Evolutionary conservation across 331 rosid species (phyloP), one percentile per base, ranked within the genome.

Genomic region (Telfairia occidentalis): DNA sequence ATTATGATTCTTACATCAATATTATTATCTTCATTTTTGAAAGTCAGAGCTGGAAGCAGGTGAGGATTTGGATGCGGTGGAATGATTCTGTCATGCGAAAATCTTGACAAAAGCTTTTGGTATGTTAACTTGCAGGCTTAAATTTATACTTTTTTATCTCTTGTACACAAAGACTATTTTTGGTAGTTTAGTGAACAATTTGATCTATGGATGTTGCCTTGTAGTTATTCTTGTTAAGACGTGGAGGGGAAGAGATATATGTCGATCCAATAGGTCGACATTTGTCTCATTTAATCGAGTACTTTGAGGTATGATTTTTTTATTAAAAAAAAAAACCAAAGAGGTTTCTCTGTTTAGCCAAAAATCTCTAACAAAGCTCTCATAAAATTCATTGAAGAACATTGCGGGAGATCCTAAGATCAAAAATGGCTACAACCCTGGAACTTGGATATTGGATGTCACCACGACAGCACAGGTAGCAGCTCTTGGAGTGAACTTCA

Each of bases 361-460:
- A 57, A 9, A n/a, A 6, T 35, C 45, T 10, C 80, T 66, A 19
- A 77, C 45, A 18, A 52, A 45, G 16, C 40, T 71, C 32, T 45
- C 29, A 50, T 50, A 5, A 46, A 50, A 18, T 75, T 12, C 50
- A 35, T 30, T 24, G 15, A 57, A 77, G 84, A 78, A 21, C 7
- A 46, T 81, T 46, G 61, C 64, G 5, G 81, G 81, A 40, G 73
- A 77, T 23, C 57, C 57, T 4, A 82, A 82, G 45, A 79, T 82
- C 1, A 76, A 78, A 59, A 78, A 78, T 26, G 85, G 85, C n/a
- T 78, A 78, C 74, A 82, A 82, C 53, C 85, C 85, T 0, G 85
- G 78, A 2, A 79, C 85, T 30, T 82, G 85, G 85, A 82, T 82
- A 83, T 46, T 82, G 30, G 85, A 82, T 13, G 73, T 82, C 13